Evolutionary conservation across 2,329 filamentous ascomycete genomes (phyloP).

Genomic region (Stachybotrys elegans): DNA sequence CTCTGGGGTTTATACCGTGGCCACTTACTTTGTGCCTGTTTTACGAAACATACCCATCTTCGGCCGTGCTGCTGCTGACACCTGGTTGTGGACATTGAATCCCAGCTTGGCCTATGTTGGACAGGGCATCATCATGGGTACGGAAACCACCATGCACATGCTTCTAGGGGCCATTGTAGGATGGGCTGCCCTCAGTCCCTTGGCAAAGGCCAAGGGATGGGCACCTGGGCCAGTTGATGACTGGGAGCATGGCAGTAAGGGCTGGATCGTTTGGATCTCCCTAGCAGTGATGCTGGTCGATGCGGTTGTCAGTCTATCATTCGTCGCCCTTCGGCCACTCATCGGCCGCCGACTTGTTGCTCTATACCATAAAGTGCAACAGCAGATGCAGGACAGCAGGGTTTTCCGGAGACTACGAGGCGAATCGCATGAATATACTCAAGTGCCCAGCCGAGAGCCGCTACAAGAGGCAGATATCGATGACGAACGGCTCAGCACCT

Average conservation of each 20-base stretch:
- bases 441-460: slow-evolving; percentile 12
- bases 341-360: slow-evolving; percentile 12
- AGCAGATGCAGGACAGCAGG: slow-evolving; percentile 12
- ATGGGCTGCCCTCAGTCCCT: slow-evolving; percentile 84
- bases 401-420: slow-evolving; percentile 10
- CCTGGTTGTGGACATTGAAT: slow-evolving; percentile 95
- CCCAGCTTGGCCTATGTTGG: slow-evolving; percentile 96
- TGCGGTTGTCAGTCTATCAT: slow-evolving; percentile 80
- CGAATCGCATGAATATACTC: slow-evolving; percentile 16
- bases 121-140: slow-evolving; percentile 98
- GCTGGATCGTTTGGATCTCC: slow-evolving; percentile 97
- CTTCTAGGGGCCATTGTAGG: slow-evolving; percentile 81
- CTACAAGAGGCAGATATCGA: slow-evolving; percentile 2
- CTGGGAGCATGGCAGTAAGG: slow-evolving; percentile 91
- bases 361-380: slow-evolving; percentile 5
- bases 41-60: slow-evolving; percentile 85
- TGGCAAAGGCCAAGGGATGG: slow-evolving; percentile 84
- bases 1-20: slow-evolving; percentile 66
- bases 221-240: slow-evolving; percentile 80
- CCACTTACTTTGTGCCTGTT: slow-evolving; percentile 85
- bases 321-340: slow-evolving; percentile 64
- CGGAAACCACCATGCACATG: slow-evolving; percentile 94
- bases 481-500: slow-evolving; percentile 8
- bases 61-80: slow-evolving; percentile 64
- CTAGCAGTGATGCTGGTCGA: slow-evolving; percentile 96